Conservation (phyloP, 2,329 filamentous ascomycete species). For the Aspergillus intermedius region DNA sequence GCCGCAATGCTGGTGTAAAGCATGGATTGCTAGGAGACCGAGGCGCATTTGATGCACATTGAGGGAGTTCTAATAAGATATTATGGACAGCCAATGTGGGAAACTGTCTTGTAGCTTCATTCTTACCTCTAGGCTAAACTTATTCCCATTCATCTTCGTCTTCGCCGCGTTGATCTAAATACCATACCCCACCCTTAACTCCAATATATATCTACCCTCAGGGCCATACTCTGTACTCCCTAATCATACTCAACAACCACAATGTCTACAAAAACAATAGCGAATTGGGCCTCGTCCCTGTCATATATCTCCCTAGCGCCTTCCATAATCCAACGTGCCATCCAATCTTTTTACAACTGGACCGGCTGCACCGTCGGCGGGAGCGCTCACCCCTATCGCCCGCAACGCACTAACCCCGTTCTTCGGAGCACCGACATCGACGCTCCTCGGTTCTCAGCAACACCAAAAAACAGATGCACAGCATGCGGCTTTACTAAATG, state of each 20-base stretch:
- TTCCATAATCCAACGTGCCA: slow-evolving; percentile 39
- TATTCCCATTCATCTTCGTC: no score
- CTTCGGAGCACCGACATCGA: slow-evolving; percentile 32
- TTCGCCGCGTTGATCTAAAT: no score
- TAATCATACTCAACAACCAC: background rate
- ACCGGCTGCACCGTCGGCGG: slow-evolving; percentile 49
- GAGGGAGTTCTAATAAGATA: no score
- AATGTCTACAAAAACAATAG: slow-evolving; percentile 10
- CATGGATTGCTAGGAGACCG: no score
- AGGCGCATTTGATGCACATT: no score
- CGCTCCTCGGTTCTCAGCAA: slow-evolving; percentile 25
- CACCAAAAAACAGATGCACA: slow-evolving; percentile 36
- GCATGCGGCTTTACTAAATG: slow-evolving; percentile 48
- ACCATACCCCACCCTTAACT: no score
- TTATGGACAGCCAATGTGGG: no score
- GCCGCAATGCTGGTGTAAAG: no score
- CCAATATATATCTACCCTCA: no score
- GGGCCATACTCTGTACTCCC: no score
- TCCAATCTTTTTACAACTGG: slow-evolving; percentile 50
- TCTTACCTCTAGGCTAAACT: no score
- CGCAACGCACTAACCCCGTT: slow-evolving; percentile 31
- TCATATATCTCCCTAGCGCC: slow-evolving; percentile 36
- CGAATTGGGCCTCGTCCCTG: slow-evolving; percentile 43
- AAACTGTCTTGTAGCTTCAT: no score
- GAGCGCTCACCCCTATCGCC: slow-evolving; percentile 39